Evolutionary conservation across 345 rosid species (phyloP).

Genomic region (Bruguiera gymnorhiza): DNA sequence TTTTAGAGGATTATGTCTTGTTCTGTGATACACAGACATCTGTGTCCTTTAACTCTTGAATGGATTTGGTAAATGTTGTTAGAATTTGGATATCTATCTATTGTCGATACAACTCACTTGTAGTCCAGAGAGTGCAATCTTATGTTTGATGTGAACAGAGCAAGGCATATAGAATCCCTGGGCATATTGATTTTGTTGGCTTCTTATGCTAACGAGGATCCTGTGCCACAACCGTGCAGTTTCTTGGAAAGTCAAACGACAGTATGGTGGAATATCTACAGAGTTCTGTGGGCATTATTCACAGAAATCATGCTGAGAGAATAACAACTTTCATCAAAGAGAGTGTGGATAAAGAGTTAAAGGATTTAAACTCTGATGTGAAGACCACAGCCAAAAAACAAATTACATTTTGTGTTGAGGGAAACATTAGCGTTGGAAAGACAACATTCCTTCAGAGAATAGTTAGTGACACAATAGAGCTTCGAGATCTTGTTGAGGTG

Average conservation of each 20-base stretch:
- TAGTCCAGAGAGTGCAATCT: background rate
- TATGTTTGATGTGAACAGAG: slow-evolving; percentile 3
- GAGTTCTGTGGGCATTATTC: slow-evolving; percentile 90
- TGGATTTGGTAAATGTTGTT: too few relatives aligned
- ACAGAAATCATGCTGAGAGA: slow-evolving; percentile 90
- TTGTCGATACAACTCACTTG: background rate
- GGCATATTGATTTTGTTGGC: background rate
- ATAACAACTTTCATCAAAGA: slow-evolving; percentile 79
- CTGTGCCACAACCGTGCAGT: slow-evolving; percentile 37
- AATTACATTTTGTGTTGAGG: slow-evolving; percentile 91
- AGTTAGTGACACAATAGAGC: slow-evolving; percentile 90
- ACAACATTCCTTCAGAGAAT: slow-evolving; percentile 97
- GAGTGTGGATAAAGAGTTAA: slow-evolving; percentile 87
- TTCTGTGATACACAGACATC: too few relatives aligned
- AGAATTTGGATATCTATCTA: background rate
- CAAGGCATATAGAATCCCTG: background rate
- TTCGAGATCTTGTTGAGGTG: slow-evolving; percentile 89
- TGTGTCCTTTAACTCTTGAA: too few relatives aligned
- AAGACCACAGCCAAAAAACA: slow-evolving; percentile 47
- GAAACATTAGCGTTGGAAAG: slow-evolving; percentile 96
- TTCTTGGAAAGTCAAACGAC: slow-evolving; percentile 59
- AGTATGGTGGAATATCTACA: slow-evolving; percentile 89
- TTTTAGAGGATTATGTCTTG: too few relatives aligned
- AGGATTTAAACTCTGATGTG: slow-evolving; percentile 48
- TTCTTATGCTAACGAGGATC: slow-evolving; percentile 4